Percentiles rank a stretch among this genome's conserved stretches.
These are phyloP conservation scores for Mycena maculata DNA, from an alignment of 768 basidiomycete genomes.

Conservation along the genomic window DNA sequence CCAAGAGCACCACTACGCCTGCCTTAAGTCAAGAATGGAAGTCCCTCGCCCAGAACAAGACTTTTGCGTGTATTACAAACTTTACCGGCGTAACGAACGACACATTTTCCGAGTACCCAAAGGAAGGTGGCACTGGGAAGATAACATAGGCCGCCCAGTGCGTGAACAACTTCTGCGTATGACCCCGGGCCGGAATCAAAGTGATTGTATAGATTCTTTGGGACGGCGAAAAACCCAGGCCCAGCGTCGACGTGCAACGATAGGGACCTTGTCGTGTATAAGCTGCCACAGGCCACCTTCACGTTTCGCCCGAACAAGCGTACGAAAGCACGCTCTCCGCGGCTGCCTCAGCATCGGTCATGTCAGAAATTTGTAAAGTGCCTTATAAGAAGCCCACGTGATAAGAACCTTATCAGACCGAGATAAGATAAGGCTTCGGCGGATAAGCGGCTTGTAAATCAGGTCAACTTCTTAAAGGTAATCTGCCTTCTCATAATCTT, in stretches of 20 bases:
- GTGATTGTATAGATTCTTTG: background rate
- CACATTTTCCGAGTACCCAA: background rate
- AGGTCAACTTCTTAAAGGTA: too few species aligned
- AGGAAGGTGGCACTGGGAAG: background rate
- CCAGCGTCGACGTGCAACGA: slow-evolving; percentile 2
- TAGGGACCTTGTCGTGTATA: background rate
- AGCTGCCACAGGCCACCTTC: background rate
- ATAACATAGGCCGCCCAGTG: background rate
- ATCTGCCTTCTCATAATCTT: too few species aligned
- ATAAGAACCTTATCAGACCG: too few species aligned
- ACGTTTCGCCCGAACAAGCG: background rate
- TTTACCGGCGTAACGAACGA: background rate
- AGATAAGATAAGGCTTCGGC: too few species aligned
- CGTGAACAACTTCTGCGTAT: background rate
- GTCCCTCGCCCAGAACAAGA: background rate
- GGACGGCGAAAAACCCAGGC: background rate
- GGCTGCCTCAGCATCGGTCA: too few species aligned
- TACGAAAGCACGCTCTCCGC: background rate
- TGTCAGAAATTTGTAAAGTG: too few species aligned
- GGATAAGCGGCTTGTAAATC: too few species aligned
- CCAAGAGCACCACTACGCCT: background rate
- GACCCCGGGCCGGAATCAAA: too few species aligned
- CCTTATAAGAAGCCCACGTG: too few species aligned
- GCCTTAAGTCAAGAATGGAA: background rate
- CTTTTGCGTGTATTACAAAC: background rate